Evolutionary conservation across 2,329 filamentous ascomycete genomes (phyloP).

Genomic region (Exophiala aquamarina): DNA sequence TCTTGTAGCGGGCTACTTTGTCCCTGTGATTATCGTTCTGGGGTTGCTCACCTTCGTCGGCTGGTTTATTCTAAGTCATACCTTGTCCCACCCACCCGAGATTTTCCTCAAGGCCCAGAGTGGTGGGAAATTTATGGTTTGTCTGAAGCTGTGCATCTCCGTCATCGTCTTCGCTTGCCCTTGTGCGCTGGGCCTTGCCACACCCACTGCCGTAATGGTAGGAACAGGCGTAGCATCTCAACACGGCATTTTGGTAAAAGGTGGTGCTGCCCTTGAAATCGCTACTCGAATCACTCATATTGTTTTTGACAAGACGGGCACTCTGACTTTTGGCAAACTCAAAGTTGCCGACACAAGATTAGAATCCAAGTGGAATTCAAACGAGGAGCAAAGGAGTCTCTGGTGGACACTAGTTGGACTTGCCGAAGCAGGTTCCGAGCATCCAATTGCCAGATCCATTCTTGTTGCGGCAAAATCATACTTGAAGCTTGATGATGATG

Average conservation of each 20-base stretch:
- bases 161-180: slow-evolving; percentile 98
- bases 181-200: slow-evolving; percentile 92
- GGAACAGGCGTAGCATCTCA: slow-evolving; percentile 96
- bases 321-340: slow-evolving; percentile 93
- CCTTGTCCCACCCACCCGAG: slow-evolving; percentile 77
- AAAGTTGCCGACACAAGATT: slow-evolving; percentile 74
- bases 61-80: slow-evolving; percentile 95
- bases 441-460: slow-evolving; percentile 91
- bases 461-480: slow-evolving; percentile 72
- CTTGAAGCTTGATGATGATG: slow-evolving; percentile 70
- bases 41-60: slow-evolving; percentile 80
- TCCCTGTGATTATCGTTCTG: slow-evolving; percentile 82
- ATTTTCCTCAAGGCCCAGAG: slow-evolving; percentile 80
- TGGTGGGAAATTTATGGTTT: slow-evolving; percentile 94
- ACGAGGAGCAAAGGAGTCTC: slow-evolving; percentile 66
- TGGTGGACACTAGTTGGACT: slow-evolving; percentile 98
- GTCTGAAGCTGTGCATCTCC: slow-evolving; percentile 94
- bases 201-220: slow-evolving; percentile 97
- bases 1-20: slow-evolving; percentile 87
- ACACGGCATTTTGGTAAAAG: slow-evolving; percentile 96
- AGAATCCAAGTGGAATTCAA: slow-evolving; percentile 67
- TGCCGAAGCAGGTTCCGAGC: slow-evolving; percentile 94
- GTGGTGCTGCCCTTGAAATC: slow-evolving; percentile 85
- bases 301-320: slow-evolving; percentile 94
- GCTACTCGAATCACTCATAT: slow-evolving; percentile 88